phyloP scores from a whole-genome alignment of 2,329 filamentous ascomycete species.

The Phaeophleospora eucalypticola region DNA sequence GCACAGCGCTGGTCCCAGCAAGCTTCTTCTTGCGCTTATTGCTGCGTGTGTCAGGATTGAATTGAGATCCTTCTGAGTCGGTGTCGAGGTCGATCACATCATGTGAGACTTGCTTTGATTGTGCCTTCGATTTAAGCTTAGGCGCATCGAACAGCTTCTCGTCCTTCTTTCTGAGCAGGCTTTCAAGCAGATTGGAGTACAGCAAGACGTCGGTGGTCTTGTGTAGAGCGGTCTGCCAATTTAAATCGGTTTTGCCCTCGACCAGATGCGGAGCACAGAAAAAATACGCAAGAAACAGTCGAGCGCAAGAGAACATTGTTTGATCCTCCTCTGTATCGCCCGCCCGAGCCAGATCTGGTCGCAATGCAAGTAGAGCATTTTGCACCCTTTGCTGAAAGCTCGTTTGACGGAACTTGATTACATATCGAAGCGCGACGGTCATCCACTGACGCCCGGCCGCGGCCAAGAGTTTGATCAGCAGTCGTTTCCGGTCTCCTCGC shows the following conservation, averaged over 20 bases:
- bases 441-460: slow-evolving; percentile 21
- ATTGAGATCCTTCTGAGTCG: too few relatives aligned
- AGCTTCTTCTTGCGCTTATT: slow-evolving; percentile 20
- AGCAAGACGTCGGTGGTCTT: too few relatives aligned
- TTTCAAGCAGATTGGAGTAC: slow-evolving; percentile 9
- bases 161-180: slow-evolving; percentile 12
- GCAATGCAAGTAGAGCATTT: slow-evolving; percentile 1
- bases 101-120: slow-evolving; percentile 1
- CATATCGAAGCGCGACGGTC: slow-evolving; percentile 9
- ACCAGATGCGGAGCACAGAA: slow-evolving; percentile 5
- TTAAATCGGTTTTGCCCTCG: slow-evolving; percentile 1
- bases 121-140: slow-evolving; percentile 5
- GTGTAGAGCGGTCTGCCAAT: too few relatives aligned
- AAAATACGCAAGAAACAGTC: slow-evolving; percentile 13
- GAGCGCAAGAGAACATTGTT: slow-evolving; percentile 9
- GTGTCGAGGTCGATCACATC: slow-evolving; percentile 11
- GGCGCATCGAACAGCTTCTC: slow-evolving; percentile 15
- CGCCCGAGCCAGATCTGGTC: background rate
- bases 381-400: background rate
- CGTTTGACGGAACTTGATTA: slow-evolving; percentile 4
- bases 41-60: slow-evolving; percentile 13
- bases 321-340: slow-evolving; percentile 1
- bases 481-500: slow-evolving; percentile 37
- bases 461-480: slow-evolving; percentile 42
- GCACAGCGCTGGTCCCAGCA: slow-evolving; percentile 13